Evolutionary conservation across 441 rosid species (phyloP).

Genomic region (Gossypium trilobum): DNA sequence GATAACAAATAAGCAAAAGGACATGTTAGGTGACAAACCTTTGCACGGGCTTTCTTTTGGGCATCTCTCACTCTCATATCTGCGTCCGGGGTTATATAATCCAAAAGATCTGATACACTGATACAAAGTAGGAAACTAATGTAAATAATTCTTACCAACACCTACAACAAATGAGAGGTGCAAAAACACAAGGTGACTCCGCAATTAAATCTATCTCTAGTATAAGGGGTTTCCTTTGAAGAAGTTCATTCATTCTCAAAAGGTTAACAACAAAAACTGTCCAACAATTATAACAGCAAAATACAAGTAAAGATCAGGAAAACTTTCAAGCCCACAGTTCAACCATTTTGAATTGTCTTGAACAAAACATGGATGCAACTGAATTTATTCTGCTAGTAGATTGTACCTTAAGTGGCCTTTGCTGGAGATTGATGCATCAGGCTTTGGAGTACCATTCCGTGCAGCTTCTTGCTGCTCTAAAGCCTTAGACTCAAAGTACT

Average conservation of each 20-base stretch:
- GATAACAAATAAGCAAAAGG: slow-evolving; percentile 8
- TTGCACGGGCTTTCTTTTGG: slow-evolving; percentile 65
- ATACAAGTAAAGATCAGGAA: background rate
- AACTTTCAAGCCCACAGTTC: slow-evolving; percentile 1
- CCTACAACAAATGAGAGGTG: background rate
- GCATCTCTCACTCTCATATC: slow-evolving; percentile 62
- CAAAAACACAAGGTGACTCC: background rate
- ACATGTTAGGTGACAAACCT: slow-evolving; percentile 31
- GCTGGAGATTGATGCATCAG: slow-evolving; percentile 78
- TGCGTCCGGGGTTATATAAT: slow-evolving; percentile 65
- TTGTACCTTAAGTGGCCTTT: slow-evolving; percentile 71
- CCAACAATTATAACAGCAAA: background rate
- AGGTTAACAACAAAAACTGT: background rate
- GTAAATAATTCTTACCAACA: slow-evolving; percentile 9
- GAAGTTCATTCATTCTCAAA: background rate
- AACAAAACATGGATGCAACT: background rate
- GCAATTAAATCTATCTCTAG: background rate
- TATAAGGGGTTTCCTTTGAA: background rate
- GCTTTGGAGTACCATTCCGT: slow-evolving; percentile 74
- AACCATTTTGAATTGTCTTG: background rate
- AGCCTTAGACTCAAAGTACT: slow-evolving; percentile 73
- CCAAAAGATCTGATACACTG: slow-evolving; percentile 83
- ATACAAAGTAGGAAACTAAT: slow-evolving; percentile 20
- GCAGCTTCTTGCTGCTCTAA: slow-evolving; percentile 85
- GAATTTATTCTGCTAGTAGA: background rate